Percentiles rank a stretch among this genome's conserved stretches.
Conservation (phyloP, 352 stramenopile genomes). For the Globisporangium nagaii region DNA sequence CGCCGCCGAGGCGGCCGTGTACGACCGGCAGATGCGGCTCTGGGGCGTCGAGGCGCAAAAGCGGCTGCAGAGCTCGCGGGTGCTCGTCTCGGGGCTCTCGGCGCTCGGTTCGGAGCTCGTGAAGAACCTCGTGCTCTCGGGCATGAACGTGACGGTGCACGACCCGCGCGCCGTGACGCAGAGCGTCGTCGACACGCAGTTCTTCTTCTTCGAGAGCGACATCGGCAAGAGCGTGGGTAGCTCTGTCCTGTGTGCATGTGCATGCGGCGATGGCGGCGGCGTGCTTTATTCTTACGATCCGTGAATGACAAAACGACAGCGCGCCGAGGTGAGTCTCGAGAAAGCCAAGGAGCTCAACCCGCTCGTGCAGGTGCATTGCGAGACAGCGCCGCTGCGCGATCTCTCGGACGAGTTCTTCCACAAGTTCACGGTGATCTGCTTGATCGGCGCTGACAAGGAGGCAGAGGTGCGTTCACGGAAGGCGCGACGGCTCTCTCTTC, state of each 20-base stretch:
- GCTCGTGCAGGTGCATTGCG: constrained; percentile 82
- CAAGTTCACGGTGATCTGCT: constrained; percentile 85
- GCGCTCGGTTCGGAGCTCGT: constrained; percentile 89
- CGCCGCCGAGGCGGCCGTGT: constrained; percentile 90
- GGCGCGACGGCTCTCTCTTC: not conserved
- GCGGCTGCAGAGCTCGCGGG: constrained; percentile 82
- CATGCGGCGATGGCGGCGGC: not conserved
- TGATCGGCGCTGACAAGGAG: constrained; percentile 39
- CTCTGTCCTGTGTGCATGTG: not conserved
- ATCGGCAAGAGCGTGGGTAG: constrained; percentile 65
- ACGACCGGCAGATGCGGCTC: constrained; percentile 98
- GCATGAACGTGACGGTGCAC: constrained; percentile 92
- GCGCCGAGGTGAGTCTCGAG: constrained; percentile 66
- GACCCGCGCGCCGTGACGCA: constrained; percentile 60
- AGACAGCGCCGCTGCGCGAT: constrained; percentile 48
- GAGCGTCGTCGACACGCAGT: constrained; percentile 63
- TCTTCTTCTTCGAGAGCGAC: constrained; percentile 74
- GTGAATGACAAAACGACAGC: constrained; percentile 23
- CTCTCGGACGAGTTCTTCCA: constrained; percentile 74
- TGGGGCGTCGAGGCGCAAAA: constrained; percentile 97
- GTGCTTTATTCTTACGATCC: not conserved
- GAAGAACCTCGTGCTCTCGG: constrained; percentile 97
- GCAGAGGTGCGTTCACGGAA: constrained; percentile 23
- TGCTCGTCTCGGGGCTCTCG: constrained; percentile 86
- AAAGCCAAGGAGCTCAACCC: constrained; percentile 94